Conservation (phyloP, 768 basidiomycete species). For the Collybiopsis luxurians region DNA sequence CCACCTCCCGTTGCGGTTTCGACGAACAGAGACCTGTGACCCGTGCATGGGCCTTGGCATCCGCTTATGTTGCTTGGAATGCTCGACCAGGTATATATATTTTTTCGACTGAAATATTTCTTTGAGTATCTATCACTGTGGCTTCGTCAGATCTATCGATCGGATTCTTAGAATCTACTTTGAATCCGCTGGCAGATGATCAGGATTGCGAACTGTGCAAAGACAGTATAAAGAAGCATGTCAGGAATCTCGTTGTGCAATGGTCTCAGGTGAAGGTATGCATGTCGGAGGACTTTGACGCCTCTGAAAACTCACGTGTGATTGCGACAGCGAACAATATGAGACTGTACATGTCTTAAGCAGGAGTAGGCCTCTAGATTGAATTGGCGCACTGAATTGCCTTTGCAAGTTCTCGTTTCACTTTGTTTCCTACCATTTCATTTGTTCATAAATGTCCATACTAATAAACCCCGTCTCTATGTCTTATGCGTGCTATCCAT, state of each 20-base stretch:
- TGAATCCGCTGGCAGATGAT: conserved; percentile 69
- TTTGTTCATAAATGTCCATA: too few relatives aligned
- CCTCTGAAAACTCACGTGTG: too few relatives aligned
- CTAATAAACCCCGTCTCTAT: too few relatives aligned
- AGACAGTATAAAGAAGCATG: conserved; percentile 55
- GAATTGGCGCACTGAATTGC: too few relatives aligned
- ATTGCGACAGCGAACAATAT: too few relatives aligned
- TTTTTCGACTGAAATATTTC: neutral
- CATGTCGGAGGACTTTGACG: too few relatives aligned
- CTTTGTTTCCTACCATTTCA: too few relatives aligned
- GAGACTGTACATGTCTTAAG: too few relatives aligned
- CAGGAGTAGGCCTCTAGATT: too few relatives aligned
- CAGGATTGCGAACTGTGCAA: conserved; percentile 69
- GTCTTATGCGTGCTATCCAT: too few relatives aligned
- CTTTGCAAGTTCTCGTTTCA: too few relatives aligned
- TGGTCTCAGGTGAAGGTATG: conserved; percentile 82
- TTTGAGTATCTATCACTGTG: conserved; percentile 13
- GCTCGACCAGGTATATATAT: conserved; percentile 60
- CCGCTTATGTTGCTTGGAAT: conserved; percentile 83
- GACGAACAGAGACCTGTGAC: conserved; percentile 75
- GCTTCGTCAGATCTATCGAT: conserved; percentile 59
- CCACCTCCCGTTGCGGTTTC: conserved; percentile 65
- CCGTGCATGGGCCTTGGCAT: conserved; percentile 78
- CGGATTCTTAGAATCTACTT: conserved; percentile 65
- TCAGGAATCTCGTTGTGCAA: conserved; percentile 64